Evolutionary conservation across 2,329 filamentous ascomycete species (phyloP).

Genomic region (Chalara sp.): DNA sequence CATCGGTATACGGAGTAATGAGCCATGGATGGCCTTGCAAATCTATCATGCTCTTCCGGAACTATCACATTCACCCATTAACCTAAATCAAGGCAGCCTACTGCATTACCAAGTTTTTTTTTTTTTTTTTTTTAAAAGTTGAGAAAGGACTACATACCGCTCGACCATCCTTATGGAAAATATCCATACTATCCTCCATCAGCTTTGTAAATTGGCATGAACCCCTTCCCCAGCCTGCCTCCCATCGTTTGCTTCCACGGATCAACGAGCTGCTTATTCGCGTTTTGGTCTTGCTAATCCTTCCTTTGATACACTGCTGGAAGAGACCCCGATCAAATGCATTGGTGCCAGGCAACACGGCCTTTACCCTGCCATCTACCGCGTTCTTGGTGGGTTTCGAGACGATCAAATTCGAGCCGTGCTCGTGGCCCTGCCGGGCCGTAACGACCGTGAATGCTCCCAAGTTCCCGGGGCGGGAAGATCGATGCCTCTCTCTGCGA

Average conservation of each 20-base stretch:
- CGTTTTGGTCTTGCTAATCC: conserved; percentile 32
- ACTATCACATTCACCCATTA: conserved; percentile 22
- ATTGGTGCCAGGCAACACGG: conserved; percentile 53
- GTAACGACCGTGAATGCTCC: conserved; percentile 62
- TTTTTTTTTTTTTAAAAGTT: too few relatives aligned
- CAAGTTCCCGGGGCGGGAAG: too few relatives aligned
- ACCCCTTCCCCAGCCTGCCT: conserved; percentile 8
- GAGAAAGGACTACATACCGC: too few relatives aligned
- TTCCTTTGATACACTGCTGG: conserved; percentile 40
- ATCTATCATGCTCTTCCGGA: conserved; percentile 16
- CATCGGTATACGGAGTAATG: too few relatives aligned
- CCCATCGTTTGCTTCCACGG: conserved; percentile 20
- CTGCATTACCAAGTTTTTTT: too few relatives aligned
- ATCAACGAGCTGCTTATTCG: conserved; percentile 18
- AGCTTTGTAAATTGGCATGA: conserved; percentile 18
- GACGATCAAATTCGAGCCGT: conserved; percentile 33
- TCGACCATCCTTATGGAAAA: conserved; percentile 19
- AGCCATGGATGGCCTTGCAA: too few relatives aligned
- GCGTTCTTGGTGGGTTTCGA: conserved; percentile 15
- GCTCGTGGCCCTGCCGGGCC: conserved; percentile 29
- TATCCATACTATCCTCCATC: conserved; percentile 20
- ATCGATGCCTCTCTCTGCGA: too few relatives aligned
- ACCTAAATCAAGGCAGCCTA: neutral
- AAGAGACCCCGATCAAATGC: conserved; percentile 41
- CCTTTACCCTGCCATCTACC: conserved; percentile 33